Evolutionary conservation across 257 asterid species (phyloP).

Genomic region (Plectranthus barbatus): DNA sequence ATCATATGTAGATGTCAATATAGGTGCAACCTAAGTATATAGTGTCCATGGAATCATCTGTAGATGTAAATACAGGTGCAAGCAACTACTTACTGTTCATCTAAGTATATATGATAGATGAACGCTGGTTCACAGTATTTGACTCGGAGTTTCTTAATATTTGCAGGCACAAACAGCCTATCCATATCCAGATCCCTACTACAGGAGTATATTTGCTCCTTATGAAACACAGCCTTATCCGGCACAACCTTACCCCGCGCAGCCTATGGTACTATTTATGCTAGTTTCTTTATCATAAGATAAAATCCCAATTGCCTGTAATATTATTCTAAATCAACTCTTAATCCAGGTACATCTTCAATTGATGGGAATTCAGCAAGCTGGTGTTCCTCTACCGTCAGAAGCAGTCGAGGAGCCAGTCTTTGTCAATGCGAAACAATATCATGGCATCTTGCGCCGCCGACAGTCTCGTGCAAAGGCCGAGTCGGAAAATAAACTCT

Average conservation of each 20-base stretch:
- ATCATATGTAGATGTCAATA: conserved; percentile 3
- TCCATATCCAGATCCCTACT: conserved; percentile 90
- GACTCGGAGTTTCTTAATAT: neutral
- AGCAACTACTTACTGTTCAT: no score
- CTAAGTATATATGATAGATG: neutral
- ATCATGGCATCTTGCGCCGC: conserved; percentile 88
- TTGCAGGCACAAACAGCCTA: conserved; percentile 71
- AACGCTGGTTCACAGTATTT: neutral
- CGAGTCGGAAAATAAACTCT: conserved; percentile 69
- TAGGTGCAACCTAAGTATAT: neutral
- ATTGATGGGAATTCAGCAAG: conserved; percentile 90
- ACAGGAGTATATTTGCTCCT: conserved; percentile 79
- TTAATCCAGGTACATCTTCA: conserved; percentile 68
- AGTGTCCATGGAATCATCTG: neutral
- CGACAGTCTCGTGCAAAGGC: conserved; percentile 96
- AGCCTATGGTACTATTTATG: conserved; percentile 57
- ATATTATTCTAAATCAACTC: neutral
- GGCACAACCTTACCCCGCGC: conserved; percentile 78
- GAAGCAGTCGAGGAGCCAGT: conserved; percentile 93
- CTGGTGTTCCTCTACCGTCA: conserved; percentile 82
- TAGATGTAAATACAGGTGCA: conserved; percentile 9
- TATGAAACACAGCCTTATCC: conserved; percentile 71
- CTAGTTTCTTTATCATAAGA: neutral
- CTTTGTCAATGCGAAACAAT: conserved; percentile 93
- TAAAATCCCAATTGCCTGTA: neutral